Percentiles rank a stretch among this genome's conserved stretches.
Evolutionary conservation across 2,329 filamentous ascomycete species (phyloP).

Genomic region (Cladophialophora bantiana): DNA sequence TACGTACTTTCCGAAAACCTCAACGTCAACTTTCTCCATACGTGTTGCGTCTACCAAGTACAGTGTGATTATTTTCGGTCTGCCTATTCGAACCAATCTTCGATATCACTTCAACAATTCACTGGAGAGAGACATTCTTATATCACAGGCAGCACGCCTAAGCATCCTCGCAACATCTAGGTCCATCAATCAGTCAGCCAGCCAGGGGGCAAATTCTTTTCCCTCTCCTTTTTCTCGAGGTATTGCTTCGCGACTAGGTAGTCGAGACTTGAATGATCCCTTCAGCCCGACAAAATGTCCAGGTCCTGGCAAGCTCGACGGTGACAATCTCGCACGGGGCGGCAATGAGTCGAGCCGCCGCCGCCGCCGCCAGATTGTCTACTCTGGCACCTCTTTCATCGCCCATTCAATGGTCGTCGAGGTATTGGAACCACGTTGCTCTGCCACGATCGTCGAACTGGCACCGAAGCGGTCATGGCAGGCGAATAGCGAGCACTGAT

Average conservation of each 20-base stretch:
- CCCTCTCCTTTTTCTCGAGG: background rate
- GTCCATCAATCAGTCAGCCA: too few relatives aligned
- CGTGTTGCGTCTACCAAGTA: too few relatives aligned
- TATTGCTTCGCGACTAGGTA: background rate
- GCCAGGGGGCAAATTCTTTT: background rate
- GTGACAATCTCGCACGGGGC: background rate
- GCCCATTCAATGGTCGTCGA: background rate
- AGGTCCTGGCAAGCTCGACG: background rate
- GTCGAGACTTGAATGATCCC: slow-evolving; percentile 1
- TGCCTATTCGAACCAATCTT: too few relatives aligned
- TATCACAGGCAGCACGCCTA: too few relatives aligned
- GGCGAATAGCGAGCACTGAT: background rate
- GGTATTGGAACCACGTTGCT: background rate
- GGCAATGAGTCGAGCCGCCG: background rate
- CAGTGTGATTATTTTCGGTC: too few relatives aligned
- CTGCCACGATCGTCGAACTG: background rate
- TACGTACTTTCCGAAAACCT: too few relatives aligned
- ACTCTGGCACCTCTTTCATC: background rate
- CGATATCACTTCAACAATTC: too few relatives aligned
- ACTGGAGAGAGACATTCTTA: too few relatives aligned
- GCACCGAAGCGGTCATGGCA: background rate
- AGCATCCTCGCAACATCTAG: background rate
- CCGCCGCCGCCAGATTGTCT: background rate
- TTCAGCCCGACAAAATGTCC: background rate
- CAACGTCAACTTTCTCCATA: too few relatives aligned